These are phyloP conservation scores for Emergomyces orientalis DNA, from an alignment of 2,329 filamentous ascomycete genomes.

Conservation along the genomic window DNA sequence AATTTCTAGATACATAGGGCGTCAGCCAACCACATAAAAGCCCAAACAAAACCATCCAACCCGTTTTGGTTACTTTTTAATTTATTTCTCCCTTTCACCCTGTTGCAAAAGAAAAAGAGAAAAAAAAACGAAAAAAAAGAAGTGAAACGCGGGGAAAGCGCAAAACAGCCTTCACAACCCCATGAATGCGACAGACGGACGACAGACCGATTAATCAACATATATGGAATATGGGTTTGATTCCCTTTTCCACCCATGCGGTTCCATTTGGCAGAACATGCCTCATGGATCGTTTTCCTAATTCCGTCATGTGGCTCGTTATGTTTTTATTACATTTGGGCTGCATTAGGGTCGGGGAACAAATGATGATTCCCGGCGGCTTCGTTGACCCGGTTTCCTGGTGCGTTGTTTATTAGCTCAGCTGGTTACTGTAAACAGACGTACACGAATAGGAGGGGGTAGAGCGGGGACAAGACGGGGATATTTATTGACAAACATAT, in stretches of 20 bases:
- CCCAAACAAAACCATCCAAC: background rate
- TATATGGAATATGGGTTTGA: background rate
- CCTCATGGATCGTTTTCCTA: no score
- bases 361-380: background rate
- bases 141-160: no score
- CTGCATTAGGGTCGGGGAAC: background rate
- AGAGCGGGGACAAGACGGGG: background rate
- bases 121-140: no score
- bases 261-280: background rate
- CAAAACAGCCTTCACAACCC: no score
- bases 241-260: background rate
- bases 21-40: background rate
- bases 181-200: no score
- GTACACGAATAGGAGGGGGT: background rate
- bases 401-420: background rate
- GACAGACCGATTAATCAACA: background rate
- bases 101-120: no score
- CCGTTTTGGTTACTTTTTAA: background rate
- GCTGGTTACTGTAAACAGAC: background rate
- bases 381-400: background rate
- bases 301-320: background rate
- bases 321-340: background rate
- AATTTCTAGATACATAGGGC: no score
- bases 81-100: background rate
- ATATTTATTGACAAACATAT: background rate